Conservation (phyloP, 495 filamentous ascomycete genomes). For the Bathelium albidoporum region DNA sequence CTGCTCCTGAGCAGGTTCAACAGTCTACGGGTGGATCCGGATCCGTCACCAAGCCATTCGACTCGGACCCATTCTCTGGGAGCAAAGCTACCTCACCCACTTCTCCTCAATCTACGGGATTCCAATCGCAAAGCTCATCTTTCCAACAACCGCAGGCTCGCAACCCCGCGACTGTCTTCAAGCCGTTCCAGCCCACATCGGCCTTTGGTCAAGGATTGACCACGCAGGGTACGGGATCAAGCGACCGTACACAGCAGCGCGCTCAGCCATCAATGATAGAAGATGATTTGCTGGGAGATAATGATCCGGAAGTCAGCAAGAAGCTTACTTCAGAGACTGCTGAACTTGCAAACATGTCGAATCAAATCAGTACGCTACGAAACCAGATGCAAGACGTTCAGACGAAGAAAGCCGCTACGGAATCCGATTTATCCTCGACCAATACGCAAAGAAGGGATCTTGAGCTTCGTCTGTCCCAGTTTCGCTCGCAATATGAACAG, state of each 20-base stretch:
- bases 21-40: conserved; percentile 62
- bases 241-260: conserved; percentile 5
- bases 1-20: conserved; percentile 50
- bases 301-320: conserved; percentile 80
- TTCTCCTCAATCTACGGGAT: conserved; percentile 32
- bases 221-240: conserved; percentile 59
- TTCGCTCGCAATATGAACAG: conserved; percentile 80
- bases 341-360: conserved; percentile 92
- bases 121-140: conserved; percentile 12
- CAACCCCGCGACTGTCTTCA: conserved; percentile 52
- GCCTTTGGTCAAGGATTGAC: conserved; percentile 78
- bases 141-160: conserved; percentile 28
- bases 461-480: conserved; percentile 72
- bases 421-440: conserved; percentile 67
- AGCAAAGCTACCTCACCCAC: conserved; percentile 39
- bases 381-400: conserved; percentile 92
- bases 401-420: conserved; percentile 61
- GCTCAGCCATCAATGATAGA: conserved; percentile 31
- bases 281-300: conserved; percentile 91
- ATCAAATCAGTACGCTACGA: conserved; percentile 79
- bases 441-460: conserved; percentile 83
- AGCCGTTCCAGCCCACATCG: conserved; percentile 83
- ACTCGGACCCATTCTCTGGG: conserved; percentile 49
- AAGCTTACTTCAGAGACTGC: conserved; percentile 79
- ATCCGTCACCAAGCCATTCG: conserved; percentile 33